Evolutionary conservation across 1,284 basidiomycete genomes (phyloP), one percentile per base, ranked within the genome.

Genomic region (Sporisorium graminicola): DNA sequence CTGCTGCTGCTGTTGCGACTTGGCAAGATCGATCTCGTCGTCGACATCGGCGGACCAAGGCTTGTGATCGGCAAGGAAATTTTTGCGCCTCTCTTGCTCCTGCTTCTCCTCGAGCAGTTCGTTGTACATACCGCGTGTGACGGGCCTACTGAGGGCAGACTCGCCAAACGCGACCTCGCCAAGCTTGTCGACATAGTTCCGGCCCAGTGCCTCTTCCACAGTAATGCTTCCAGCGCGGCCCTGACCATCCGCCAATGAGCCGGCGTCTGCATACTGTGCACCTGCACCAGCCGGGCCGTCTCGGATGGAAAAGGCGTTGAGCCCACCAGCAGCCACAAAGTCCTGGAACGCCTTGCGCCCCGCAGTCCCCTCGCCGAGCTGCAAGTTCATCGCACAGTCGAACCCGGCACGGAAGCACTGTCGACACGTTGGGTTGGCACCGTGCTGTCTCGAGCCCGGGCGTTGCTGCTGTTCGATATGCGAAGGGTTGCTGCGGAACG

Each of bases 101-200:
- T 78, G 65, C 66, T 75, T 66, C 46, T 80, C 78, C 37, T 73
- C 78, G n/a, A 80, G 47, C 26, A 80, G 57, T 40, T 80, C 68
- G 49, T 80, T 65, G 53, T 77, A 69, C 62, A 76, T 67, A 9
- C 77, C 77, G 12, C 78, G 59, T 9, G 78, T 80, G 2, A 80
- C 78, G 3, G 78, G 78, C 7, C 78, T 57, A 44, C 74, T 79
- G 20, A 80, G 73, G 3, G 78, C 78, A 20, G 74, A 77, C 50
- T 80, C 78, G 7, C 78, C 78, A 49, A 80, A 80, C 12, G 76
- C 77, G 0, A 80, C 77, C 51, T 78, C 76, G 13, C 78, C 78
- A 3, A 80, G 74, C 60, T 76, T 77, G 44, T 80, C 77, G 12
- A 80, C 76, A 35, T 78, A 79, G 61, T 79, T 80, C 26, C 66